Percentiles rank a stretch among this genome's conserved stretches.
These are phyloP conservation scores for Pseudoturritis turrita DNA, from an alignment of 345 rosid species.

Conservation along the genomic window DNA sequence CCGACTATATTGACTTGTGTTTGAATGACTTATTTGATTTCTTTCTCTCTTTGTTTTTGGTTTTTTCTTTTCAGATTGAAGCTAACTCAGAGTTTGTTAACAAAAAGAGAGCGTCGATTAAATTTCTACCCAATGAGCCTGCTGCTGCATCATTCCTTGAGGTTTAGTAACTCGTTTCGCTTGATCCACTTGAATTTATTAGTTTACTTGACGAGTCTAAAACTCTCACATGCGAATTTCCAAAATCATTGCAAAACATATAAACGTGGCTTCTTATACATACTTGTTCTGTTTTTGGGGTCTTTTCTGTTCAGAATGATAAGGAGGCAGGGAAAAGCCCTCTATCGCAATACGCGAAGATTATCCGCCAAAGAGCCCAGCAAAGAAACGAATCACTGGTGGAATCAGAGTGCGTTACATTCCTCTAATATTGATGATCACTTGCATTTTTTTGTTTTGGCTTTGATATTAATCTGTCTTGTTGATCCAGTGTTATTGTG, in stretches of 20 bases:
- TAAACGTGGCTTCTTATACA: neutral
- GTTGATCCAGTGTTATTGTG: slow-evolving; percentile 64
- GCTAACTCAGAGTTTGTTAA: slow-evolving; percentile 59
- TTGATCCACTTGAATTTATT: neutral
- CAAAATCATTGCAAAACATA: neutral
- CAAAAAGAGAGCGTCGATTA: slow-evolving; percentile 47
- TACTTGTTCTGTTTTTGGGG: neutral
- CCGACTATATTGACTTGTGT: neutral
- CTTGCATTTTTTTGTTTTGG: neutral
- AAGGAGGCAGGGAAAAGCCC: slow-evolving; percentile 65
- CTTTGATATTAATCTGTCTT: neutral
- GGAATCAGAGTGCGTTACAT: slow-evolving; percentile 67
- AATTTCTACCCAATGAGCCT: slow-evolving; percentile 69
- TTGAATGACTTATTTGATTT: slow-evolving; percentile 3
- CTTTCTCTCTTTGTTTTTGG: neutral
- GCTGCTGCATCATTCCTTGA: slow-evolving; percentile 60
- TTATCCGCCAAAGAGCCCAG: slow-evolving; percentile 56
- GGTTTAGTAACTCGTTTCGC: slow-evolving; percentile 35
- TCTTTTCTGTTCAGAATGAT: slow-evolving; percentile 46
- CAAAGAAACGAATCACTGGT: slow-evolving; percentile 63
- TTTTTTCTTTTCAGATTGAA: slow-evolving; percentile 46
- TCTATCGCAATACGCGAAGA: slow-evolving; percentile 49
- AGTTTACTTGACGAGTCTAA: neutral
- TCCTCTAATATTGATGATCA: neutral
- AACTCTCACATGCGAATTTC: neutral